Evolutionary conservation across 805 yeast species (phyloP), one percentile per base, ranked within the genome.

Genomic region (Yarrowia sp.): DNA sequence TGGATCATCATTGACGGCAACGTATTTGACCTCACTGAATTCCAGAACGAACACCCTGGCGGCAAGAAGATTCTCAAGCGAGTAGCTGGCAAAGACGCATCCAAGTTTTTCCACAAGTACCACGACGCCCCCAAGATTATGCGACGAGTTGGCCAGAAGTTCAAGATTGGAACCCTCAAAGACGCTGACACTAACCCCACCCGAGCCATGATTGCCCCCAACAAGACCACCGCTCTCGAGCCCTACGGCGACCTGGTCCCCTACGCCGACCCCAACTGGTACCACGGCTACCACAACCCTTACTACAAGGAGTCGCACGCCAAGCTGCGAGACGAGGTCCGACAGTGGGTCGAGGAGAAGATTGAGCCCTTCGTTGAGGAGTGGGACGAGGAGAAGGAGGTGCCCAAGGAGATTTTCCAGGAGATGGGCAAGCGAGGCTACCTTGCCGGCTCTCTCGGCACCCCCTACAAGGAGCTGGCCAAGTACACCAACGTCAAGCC

Each of bases 1-100:
- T 94, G 97, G 97, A 86, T 94, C 82, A 84, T 91, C 69, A 83
- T 91, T 70, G 88, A 91, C 73, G 91, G 89, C 69, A 87, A 88
- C 73, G 97, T 94, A 7, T 91, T 88, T 77, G 89, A 91, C 77
- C 83, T 90, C 40, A 84, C 94, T 8, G 80, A 82, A 42, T 92
- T 93, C 78, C 82, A 89, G 68, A 83, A 85, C 16, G 86, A 84
- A 59, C 98, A 94, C 78, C 98, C 98, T 3, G 90, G 90, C 72
- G 90, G 90, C 5, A 84, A 86, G 67, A 87, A 89, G 75, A 91
- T 94, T 69, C 84, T 94, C 53, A 78, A 87, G 70, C 89, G 89
- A 71, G 91, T 91, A 73, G 97, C 95, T 19, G 97, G 95, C 4
- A 81, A 79, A 70, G 92, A 89, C 76, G 90, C 91, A 45, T 85